Evolutionary conservation across 176 grass and related monocot species (phyloP).

Genomic region (Cymbopogon citratus): DNA sequence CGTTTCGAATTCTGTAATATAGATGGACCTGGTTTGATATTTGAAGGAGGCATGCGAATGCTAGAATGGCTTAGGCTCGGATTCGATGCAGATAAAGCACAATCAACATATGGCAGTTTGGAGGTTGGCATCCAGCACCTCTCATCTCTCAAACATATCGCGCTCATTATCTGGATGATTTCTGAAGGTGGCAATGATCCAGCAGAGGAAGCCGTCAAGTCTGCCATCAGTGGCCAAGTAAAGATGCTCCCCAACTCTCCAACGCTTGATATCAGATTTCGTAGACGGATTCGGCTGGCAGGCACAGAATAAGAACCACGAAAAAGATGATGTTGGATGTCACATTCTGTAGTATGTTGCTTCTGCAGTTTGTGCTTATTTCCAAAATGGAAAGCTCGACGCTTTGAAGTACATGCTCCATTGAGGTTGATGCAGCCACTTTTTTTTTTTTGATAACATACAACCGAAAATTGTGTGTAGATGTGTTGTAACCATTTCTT

Average conservation of each 20-base stretch:
- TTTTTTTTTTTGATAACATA: neutral
- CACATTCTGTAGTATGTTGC: no score
- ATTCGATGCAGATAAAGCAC: neutral
- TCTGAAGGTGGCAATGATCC: neutral
- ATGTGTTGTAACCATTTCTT: neutral
- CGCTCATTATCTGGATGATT: neutral
- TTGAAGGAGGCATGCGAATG: neutral
- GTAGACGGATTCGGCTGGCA: neutral
- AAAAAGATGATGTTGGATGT: neutral
- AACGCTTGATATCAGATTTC: neutral
- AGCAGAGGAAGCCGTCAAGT: neutral
- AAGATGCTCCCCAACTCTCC: neutral
- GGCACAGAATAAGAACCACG: neutral
- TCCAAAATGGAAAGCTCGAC: neutral
- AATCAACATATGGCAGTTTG: neutral
- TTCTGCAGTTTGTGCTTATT: neutral
- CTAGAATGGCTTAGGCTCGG: neutral
- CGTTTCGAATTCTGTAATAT: neutral
- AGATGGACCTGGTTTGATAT: neutral
- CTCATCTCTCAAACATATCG: neutral
- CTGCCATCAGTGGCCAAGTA: neutral
- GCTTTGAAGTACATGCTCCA: neutral
- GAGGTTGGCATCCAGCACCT: neutral
- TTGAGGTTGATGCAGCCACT: neutral
- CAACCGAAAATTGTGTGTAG: neutral